phyloP scores from a whole-genome alignment of 495 filamentous ascomycete genomes.

The Pseudoneurospora amorphoporcata region DNA sequence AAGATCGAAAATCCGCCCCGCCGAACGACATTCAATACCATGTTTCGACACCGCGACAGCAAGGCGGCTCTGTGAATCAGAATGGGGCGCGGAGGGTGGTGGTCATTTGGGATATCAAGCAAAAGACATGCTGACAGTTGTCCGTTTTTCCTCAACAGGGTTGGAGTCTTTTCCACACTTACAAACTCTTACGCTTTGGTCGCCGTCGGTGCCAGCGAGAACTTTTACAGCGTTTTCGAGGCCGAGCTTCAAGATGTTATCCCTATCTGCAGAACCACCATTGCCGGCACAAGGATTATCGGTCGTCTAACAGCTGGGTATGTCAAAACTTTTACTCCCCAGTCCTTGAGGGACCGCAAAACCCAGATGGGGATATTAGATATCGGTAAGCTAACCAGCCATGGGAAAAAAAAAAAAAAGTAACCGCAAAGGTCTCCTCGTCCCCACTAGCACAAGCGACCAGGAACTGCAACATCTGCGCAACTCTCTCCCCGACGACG shows the following conservation, averaged over 20 bases:
- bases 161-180: constrained; percentile 91
- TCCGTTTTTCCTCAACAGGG: constrained; percentile 39
- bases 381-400: background rate
- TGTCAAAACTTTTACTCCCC: background rate
- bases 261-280: constrained; percentile 94
- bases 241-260: constrained; percentile 95
- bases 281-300: constrained; percentile 91
- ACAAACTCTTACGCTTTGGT: constrained; percentile 94
- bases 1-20: background rate
- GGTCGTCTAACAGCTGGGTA: constrained; percentile 92
- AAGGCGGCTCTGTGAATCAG: background rate
- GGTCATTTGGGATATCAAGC: background rate
- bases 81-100: background rate
- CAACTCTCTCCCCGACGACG: constrained; percentile 79
- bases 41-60: background rate
- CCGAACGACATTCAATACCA: background rate
- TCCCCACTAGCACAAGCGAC: constrained; percentile 91
- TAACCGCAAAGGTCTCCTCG: constrained; percentile 92
- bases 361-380: background rate
- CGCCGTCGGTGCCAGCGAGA: constrained; percentile 89
- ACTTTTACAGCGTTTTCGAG: constrained; percentile 97
- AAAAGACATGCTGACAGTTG: background rate
- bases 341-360: background rate
- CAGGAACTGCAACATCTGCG: constrained; percentile 96
- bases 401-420: constrained; percentile 32